phyloP scores from a whole-genome alignment of 1,284 basidiomycete genomes.

The Gymnopus androsaceus region DNA sequence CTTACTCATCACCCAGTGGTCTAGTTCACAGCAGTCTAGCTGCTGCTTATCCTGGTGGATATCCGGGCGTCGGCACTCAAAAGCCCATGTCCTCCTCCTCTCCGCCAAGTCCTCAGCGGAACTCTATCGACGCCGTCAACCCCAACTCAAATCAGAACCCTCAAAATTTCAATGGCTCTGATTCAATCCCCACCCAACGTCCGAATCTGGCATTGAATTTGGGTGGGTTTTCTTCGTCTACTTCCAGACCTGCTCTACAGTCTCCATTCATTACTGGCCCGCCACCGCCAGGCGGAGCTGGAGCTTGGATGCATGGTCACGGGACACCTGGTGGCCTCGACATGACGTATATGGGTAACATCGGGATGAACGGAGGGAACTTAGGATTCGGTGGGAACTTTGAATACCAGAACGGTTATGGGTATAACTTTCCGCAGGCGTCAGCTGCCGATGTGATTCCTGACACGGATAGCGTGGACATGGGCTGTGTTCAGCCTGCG shows the following conservation, averaged over 20 bases:
- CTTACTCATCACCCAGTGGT: slow-evolving; percentile 35
- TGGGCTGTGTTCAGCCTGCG: slow-evolving; percentile 61
- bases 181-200: background rate
- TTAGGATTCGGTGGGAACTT: slow-evolving; percentile 4
- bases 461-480: background rate
- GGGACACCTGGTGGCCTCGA: slow-evolving; percentile 13
- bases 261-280: slow-evolving; percentile 38
- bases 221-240: slow-evolving; percentile 8
- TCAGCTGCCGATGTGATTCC: background rate
- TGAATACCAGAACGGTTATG: slow-evolving; percentile 2
- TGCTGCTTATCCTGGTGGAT: slow-evolving; percentile 18
- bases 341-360: slow-evolving; percentile 10
- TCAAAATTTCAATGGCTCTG: background rate
- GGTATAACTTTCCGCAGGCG: slow-evolving; percentile 4
- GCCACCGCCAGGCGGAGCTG: slow-evolving; percentile 30
- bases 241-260: slow-evolving; percentile 18
- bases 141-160: background rate
- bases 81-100: slow-evolving; percentile 6
- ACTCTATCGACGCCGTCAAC: background rate
- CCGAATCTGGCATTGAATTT: slow-evolving; percentile 7
- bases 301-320: slow-evolving; percentile 4
- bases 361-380: slow-evolving; percentile 1
- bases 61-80: slow-evolving; percentile 7
- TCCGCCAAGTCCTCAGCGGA: background rate
- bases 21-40: slow-evolving; percentile 12